Percentiles rank a stretch among this genome's conserved stretches.
Evolutionary conservation across 257 asterid genomes (phyloP).

Genomic region (Nicotiana tomentosiformis): DNA sequence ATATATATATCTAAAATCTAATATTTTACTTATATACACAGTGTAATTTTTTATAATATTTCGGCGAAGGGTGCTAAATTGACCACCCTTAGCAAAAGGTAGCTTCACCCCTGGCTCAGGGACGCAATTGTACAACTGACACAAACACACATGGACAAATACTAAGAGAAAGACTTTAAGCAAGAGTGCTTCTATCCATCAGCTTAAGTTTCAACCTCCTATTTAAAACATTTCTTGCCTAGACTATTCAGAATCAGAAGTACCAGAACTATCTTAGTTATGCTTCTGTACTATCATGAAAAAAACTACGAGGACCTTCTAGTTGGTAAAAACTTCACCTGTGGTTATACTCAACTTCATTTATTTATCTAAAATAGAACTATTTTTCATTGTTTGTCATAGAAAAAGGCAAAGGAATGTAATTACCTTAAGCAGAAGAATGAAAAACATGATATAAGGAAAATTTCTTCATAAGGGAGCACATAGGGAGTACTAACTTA

Average conservation of each 20-base stretch:
- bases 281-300: background rate
- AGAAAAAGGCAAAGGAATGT: background rate
- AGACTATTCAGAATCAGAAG: background rate
- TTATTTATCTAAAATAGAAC: no score
- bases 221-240: background rate
- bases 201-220: no score
- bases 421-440: background rate
- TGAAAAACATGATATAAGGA: background rate
- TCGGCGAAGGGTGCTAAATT: no score
- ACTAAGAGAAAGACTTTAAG: background rate
- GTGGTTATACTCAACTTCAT: background rate
- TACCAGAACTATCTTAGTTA: background rate
- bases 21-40: no score
- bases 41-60: no score
- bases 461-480: background rate
- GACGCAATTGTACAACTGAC: background rate
- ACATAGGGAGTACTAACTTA: background rate
- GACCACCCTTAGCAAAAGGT: no score
- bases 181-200: background rate
- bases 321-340: background rate
- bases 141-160: background rate
- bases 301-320: background rate
- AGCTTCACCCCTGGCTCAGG: background rate
- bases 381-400: background rate
- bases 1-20: no score